Conservation (phyloP, 2,329 filamentous ascomycete genomes). For the Dactylonectria macrodidyma region DNA sequence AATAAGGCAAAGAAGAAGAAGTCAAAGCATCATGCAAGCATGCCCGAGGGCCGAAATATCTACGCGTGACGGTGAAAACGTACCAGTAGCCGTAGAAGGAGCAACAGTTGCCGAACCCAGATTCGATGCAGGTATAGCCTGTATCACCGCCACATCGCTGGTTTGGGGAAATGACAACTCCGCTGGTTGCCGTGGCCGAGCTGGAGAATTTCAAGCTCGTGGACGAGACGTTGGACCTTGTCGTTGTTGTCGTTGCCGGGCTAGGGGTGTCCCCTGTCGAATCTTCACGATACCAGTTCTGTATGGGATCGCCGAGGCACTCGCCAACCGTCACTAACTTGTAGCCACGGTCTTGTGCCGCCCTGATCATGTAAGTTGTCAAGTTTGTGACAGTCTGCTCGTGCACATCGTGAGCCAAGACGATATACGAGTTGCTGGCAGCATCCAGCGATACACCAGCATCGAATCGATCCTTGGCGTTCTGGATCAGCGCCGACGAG, state of each 20-base stretch:
- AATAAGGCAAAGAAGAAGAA: background rate
- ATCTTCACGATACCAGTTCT: conserved; percentile 66
- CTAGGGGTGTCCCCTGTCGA: conserved; percentile 34
- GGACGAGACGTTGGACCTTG: conserved; percentile 10
- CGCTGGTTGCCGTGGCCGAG: conserved; percentile 37
- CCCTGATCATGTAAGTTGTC: conserved; percentile 59
- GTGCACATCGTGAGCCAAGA: conserved; percentile 69
- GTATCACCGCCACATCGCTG: conserved; percentile 55
- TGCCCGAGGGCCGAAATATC: conserved; percentile 11
- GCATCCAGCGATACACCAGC: conserved; percentile 53
- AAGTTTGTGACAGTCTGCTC: conserved; percentile 61
- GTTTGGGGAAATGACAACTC: conserved; percentile 50
- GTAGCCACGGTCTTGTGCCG: conserved; percentile 59
- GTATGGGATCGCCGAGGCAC: conserved; percentile 67
- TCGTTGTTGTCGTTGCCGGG: conserved; percentile 24
- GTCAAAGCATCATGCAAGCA: background rate
- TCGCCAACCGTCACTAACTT: conserved; percentile 69
- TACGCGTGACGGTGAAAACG: conserved; percentile 27
- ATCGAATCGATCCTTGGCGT: conserved; percentile 58
- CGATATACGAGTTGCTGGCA: conserved; percentile 59
- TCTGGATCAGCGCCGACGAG: conserved; percentile 63
- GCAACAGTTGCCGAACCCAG: conserved; percentile 57
- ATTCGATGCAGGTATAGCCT: conserved; percentile 55
- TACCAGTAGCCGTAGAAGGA: conserved; percentile 59
- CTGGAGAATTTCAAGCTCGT: conserved; percentile 23